Evolutionary conservation across 2,329 filamentous ascomycete species (phyloP).

Genomic region (Mycosphaerella arachidis): DNA sequence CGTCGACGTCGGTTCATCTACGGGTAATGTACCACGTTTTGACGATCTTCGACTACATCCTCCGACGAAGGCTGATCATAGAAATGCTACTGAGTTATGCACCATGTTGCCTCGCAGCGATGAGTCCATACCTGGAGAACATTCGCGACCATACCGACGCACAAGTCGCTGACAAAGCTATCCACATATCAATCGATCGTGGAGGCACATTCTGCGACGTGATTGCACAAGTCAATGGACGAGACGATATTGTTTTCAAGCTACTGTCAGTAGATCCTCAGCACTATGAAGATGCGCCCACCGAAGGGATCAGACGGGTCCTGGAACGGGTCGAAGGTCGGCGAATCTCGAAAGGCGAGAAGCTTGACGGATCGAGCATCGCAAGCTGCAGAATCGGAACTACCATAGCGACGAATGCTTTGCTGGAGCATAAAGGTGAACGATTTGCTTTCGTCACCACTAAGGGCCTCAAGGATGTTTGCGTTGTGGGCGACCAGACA

Average conservation of each 20-base stretch:
- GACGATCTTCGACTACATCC: background rate
- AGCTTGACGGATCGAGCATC: slow-evolving; percentile 20
- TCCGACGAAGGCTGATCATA: background rate
- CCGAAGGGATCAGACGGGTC: slow-evolving; percentile 32
- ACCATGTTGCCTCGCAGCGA: background rate
- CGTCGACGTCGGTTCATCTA: background rate
- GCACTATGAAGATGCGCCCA: slow-evolving; percentile 32
- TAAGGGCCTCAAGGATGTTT: slow-evolving; percentile 76
- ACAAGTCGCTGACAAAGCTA: background rate
- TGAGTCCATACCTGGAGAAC: background rate
- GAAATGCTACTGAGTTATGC: too few relatives aligned
- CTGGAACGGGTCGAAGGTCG: slow-evolving; percentile 21
- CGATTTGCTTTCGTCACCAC: slow-evolving; percentile 79
- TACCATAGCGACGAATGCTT: slow-evolving; percentile 86
- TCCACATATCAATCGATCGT: slow-evolving; percentile 15
- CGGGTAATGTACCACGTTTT: background rate
- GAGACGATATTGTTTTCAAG: slow-evolving; percentile 30
- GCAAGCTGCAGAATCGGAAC: slow-evolving; percentile 43
- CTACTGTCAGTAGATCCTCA: slow-evolving; percentile 29
- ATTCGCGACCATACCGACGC: background rate
- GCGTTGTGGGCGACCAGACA: slow-evolving; percentile 83
- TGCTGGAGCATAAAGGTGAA: slow-evolving; percentile 84
- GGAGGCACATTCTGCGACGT: slow-evolving; percentile 31
- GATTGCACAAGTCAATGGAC: slow-evolving; percentile 16
- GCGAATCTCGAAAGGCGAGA: slow-evolving; percentile 18